These are phyloP conservation scores for Eutrema yunnanense DNA, from an alignment of 345 rosid genomes.

Conservation along the genomic window DNA sequence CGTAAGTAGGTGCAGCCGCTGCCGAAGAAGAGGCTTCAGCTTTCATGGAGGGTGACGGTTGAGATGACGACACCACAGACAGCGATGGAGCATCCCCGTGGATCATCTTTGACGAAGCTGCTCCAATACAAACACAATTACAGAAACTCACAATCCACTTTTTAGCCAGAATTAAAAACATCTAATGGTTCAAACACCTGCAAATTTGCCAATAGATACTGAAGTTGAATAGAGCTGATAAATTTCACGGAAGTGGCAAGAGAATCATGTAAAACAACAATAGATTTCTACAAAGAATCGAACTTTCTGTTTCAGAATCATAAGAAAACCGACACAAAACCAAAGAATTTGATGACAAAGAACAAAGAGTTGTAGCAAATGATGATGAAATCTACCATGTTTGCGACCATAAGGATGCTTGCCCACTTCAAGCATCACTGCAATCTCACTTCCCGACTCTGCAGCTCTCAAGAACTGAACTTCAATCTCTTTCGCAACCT, in stretches of 20 bases:
- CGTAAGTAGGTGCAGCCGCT: constrained; percentile 30
- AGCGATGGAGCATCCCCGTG: constrained; percentile 46
- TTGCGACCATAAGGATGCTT: constrained; percentile 63
- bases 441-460: constrained; percentile 68
- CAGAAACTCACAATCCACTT: background rate
- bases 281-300: background rate
- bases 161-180: background rate
- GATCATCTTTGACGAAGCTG: constrained; percentile 49
- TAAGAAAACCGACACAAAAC: background rate
- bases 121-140: constrained; percentile 26
- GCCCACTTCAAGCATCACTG: constrained; percentile 79
- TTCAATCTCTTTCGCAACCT: constrained; percentile 60
- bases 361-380: background rate
- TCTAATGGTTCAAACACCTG: background rate
- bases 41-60: constrained; percentile 51
- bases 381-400: constrained; percentile 38
- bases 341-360: background rate
- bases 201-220: no score
- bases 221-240: background rate
- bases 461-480: constrained; percentile 70
- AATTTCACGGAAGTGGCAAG: background rate
- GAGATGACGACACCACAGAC: constrained; percentile 40
- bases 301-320: background rate
- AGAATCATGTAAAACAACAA: background rate
- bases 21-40: constrained; percentile 20